Evolutionary conservation across 805 yeast genomes (phyloP), one percentile per base, ranked within the genome.

Genomic region (Peterozyma toletana): DNA sequence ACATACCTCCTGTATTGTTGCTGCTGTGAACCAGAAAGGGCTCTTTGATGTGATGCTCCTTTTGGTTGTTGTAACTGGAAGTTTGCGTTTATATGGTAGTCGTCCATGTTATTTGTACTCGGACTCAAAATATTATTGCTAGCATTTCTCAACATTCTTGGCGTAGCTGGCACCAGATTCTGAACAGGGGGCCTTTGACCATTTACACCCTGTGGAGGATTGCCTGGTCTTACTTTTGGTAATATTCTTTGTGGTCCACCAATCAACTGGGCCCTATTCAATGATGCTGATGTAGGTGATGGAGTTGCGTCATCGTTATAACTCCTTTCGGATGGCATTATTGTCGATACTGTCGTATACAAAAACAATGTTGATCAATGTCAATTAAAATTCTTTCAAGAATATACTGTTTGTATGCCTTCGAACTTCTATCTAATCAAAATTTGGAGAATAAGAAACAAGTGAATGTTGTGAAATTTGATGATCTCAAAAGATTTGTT

Each of bases 91-190:
- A 44, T 37, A 21, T 44, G 47, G 17, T 44, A 44, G 31, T 44
- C 47, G 27, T 44, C 40, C 37, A 43, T 39, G 33, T 45, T 41
- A 15, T 42, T 45, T 30, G 33, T 42, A 21, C 39, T 45, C 3
- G 43, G 42, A 35, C 39, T 37, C 35, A 44, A 33, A n/a, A 41
- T 41, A 13, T 60, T 60, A 1, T 73, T 74, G 48, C 78, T 71
- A 3, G 75, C 73, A 53, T 76, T 77, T 51, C 84, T 68, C 39
- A 80, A 61, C 86, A 81, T 81, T 51, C 86, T 63, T 9, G 86
- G 85, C 1, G 87, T 80, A 2, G 86, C 86, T 2, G 84, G 85
- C 13, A 62, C 69, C 3, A 70, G 74, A 42, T 63, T 64, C 29
- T 40, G 60, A 50, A 27, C 49, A 30, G 37, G 33, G 39, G 13